Conservation (phyloP, 2,329 filamentous ascomycete genomes). For the Didymella lethalis region DNA sequence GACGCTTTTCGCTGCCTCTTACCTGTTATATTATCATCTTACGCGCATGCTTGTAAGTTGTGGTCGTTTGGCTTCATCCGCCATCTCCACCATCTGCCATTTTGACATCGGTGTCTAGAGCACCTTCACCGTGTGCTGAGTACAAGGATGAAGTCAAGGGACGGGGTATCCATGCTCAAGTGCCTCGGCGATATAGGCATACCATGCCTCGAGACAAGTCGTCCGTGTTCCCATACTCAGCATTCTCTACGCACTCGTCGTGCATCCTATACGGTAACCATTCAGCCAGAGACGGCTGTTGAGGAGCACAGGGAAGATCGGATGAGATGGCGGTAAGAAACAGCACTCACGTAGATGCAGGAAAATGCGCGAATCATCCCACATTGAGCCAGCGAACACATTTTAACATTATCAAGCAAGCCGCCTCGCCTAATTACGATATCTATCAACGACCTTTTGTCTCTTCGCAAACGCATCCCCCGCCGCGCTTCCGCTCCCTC, state of each 20-base stretch:
- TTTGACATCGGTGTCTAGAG: no score
- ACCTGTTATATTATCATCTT: no score
- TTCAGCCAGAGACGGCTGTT: constrained; percentile 3
- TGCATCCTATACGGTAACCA: constrained; percentile 28
- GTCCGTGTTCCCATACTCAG: constrained; percentile 4
- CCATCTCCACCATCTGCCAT: no score
- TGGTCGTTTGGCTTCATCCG: no score
- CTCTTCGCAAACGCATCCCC: constrained; percentile 73
- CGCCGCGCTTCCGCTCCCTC: constrained; percentile 70
- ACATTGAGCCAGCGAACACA: not conserved
- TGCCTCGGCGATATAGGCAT: constrained; percentile 28
- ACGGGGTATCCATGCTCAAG: constrained; percentile 38
- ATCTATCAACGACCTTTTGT: constrained; percentile 47
- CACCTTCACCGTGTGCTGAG: no score
- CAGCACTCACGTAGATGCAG: not conserved
- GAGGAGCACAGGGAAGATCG: not conserved
- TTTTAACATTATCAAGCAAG: not conserved
- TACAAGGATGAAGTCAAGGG: not conserved
- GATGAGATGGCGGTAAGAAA: not conserved
- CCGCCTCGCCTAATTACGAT: constrained; percentile 29
- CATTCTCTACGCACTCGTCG: constrained; percentile 24
- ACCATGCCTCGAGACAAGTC: constrained; percentile 24
- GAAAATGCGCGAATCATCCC: not conserved
- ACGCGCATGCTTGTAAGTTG: no score
- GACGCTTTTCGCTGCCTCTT: no score